Evolutionary conservation across 2,329 filamentous ascomycete species (phyloP).

Genomic region (Fusarium sp.): DNA sequence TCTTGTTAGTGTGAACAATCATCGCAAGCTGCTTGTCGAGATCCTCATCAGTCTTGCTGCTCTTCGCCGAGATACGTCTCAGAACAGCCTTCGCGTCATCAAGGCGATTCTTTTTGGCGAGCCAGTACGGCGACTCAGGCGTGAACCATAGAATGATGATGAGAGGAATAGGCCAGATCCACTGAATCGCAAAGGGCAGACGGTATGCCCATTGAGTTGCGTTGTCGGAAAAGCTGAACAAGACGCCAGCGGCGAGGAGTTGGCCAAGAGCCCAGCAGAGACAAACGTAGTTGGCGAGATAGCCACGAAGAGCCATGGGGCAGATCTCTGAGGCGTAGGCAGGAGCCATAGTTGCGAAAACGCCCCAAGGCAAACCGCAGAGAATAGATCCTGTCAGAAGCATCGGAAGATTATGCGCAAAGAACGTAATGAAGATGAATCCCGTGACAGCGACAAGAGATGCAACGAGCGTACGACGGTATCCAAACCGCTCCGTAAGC

Average conservation of each 20-base stretch:
- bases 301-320: conserved; percentile 52
- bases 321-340: conserved; percentile 57
- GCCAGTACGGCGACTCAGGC: conserved; percentile 50
- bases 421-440: conserved; percentile 47
- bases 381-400: conserved; percentile 57
- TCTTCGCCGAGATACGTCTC: conserved; percentile 47
- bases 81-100: conserved; percentile 43
- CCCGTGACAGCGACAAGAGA: conserved; percentile 47
- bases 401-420: conserved; percentile 48
- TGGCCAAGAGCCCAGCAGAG: conserved; percentile 55
- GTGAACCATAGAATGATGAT: conserved; percentile 42
- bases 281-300: conserved; percentile 55
- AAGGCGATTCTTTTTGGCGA: conserved; percentile 41
- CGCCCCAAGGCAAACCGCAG: conserved; percentile 54
- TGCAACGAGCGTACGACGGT: conserved; percentile 59
- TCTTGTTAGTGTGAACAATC: conserved; percentile 70
- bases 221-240: conserved; percentile 13
- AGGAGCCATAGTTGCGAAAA: conserved; percentile 54
- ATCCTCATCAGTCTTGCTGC: conserved; percentile 51
- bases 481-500: conserved; percentile 33
- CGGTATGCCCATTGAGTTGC: conserved; percentile 48
- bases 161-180: conserved; percentile 47
- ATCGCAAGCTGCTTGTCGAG: conserved; percentile 59
- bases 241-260: conserved; percentile 49
- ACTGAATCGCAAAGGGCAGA: conserved; percentile 51